Evolutionary conservation across 2,329 filamentous ascomycete species (phyloP).

Genomic region (Ceratocystis harringtonii): DNA sequence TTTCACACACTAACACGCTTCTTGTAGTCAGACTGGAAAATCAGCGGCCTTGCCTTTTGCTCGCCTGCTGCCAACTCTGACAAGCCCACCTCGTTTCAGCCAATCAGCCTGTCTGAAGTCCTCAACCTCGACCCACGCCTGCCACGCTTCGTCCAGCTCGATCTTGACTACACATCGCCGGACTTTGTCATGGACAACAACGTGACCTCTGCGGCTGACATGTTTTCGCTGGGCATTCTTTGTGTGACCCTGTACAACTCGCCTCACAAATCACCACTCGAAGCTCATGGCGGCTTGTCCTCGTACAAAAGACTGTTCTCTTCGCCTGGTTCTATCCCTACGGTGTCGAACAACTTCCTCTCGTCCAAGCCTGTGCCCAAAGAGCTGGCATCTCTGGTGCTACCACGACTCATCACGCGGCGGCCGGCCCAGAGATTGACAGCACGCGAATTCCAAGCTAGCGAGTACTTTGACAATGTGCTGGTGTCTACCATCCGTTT

Average conservation of each 20-base stretch:
- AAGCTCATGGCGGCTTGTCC: conserved; percentile 64
- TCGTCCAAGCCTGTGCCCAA: conserved; percentile 64
- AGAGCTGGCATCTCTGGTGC: conserved; percentile 57
- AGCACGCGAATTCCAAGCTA: conserved; percentile 84
- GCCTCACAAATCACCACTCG: conserved; percentile 77
- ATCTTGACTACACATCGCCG: conserved; percentile 84
- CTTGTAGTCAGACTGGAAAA: conserved; percentile 83
- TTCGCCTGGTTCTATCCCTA: conserved; percentile 64
- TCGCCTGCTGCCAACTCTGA: conserved; percentile 63
- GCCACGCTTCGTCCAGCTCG: conserved; percentile 69
- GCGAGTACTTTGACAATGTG: conserved; percentile 93
- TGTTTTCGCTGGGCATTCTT: conserved; percentile 84
- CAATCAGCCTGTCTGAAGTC: conserved; percentile 68
- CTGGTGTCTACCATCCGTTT: conserved; percentile 94
- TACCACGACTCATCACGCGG: conserved; percentile 76
- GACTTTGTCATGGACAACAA: conserved; percentile 90
- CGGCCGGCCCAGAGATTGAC: conserved; percentile 76
- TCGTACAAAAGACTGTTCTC: conserved; percentile 75
- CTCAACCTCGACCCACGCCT: conserved; percentile 74
- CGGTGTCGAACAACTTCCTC: conserved; percentile 68
- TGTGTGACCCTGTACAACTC: conserved; percentile 86
- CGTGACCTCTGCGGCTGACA: conserved; percentile 68
- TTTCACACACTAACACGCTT: neutral
- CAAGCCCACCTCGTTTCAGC: conserved; percentile 58
- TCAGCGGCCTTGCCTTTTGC: conserved; percentile 84